Evolutionary conservation across 1,139 yeast species (phyloP), one percentile per base, ranked within the genome.

Genomic region (Sugiyamaella xylanicola): DNA sequence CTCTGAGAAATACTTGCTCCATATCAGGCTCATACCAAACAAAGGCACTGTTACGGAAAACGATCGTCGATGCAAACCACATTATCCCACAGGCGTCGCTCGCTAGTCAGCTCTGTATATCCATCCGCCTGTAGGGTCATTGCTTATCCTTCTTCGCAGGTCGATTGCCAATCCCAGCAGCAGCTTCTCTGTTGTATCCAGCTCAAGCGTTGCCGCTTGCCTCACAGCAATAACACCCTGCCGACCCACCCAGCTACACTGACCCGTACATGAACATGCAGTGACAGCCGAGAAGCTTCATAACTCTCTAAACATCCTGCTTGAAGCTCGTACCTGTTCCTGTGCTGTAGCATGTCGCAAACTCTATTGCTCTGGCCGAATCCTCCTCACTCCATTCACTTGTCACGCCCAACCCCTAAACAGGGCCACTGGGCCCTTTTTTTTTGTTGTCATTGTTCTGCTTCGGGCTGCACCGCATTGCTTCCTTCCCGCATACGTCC

Each of bases 41-140:
- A 45, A 45, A 45, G 49, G 19, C 36, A 15, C 47, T 27, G 19
- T 25, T 43, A n/a, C 29, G 47, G 47, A 8, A 41, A 43, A 13
- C 47, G 47, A 43, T 43, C 47, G 47, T 15, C 37, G 21, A 25
- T 25, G 29, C 29, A 25, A 5, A 25, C 29, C 9, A 25, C 29
- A 25, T 25, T 25, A 25, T 25, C 29, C 29, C 9, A 9, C 29
- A 25, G 29, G 8, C 29, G 29, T 25, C 29, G 29, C 29, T 25
- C 29, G 29, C 29, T 25, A 5, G 9, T 9, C 29, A 25, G 29
- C 5, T 9, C 29, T 25, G 8, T 5, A 25, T 5, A 5, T 25
- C 29, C 8, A 25, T 9, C 29, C 29, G 29, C 29, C 29, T 25
- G 29, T 25, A 25, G n/a, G n/a, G n/a, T n/a, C n/a, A n/a, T n/a